Evolutionary conservation across 2,329 filamentous ascomycete species (phyloP).

Genomic region (Penicillium capsulatum): DNA sequence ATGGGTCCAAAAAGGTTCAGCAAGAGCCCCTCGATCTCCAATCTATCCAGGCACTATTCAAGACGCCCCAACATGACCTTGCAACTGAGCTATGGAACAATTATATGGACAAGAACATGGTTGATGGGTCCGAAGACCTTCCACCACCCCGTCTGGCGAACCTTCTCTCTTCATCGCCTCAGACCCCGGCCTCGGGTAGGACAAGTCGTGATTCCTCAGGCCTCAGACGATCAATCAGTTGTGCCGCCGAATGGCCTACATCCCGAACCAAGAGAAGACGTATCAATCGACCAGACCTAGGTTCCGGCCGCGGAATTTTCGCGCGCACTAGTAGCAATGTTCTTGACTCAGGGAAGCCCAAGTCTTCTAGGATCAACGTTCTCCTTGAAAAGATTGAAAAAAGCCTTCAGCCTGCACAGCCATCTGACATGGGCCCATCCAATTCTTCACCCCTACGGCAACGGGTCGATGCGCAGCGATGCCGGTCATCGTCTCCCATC

Average conservation of each 20-base stretch:
- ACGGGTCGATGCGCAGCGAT: slow-evolving; percentile 28
- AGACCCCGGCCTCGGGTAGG: slow-evolving; percentile 51
- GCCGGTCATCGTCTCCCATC: slow-evolving; percentile 32
- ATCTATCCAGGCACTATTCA: slow-evolving; percentile 56
- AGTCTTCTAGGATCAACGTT: slow-evolving; percentile 49
- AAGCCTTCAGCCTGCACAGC: slow-evolving; percentile 39
- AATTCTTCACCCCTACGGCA: slow-evolving; percentile 45
- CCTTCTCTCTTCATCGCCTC: slow-evolving; percentile 67
- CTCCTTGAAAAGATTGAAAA: slow-evolving; percentile 64
- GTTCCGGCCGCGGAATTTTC: slow-evolving; percentile 47
- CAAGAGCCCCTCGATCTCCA: slow-evolving; percentile 54
- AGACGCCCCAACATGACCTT: slow-evolving; percentile 66
- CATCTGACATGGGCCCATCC: slow-evolving; percentile 32
- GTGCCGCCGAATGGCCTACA: slow-evolving; percentile 64
- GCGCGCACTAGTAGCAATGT: slow-evolving; percentile 40
- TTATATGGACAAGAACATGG: slow-evolving; percentile 56
- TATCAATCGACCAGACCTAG: slow-evolving; percentile 47
- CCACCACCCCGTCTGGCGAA: slow-evolving; percentile 59
- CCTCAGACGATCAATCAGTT: slow-evolving; percentile 64
- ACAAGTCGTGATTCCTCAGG: slow-evolving; percentile 45
- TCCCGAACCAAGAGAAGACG: slow-evolving; percentile 60
- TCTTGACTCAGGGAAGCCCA: slow-evolving; percentile 37
- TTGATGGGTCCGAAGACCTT: slow-evolving; percentile 45
- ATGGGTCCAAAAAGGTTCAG: slow-evolving; percentile 36
- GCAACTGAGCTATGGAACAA: slow-evolving; percentile 74